Base-by-base conservation (phyloP, 2,329 filamentous ascomycete species). In the Colletotrichum lindemuthianum region DNA sequence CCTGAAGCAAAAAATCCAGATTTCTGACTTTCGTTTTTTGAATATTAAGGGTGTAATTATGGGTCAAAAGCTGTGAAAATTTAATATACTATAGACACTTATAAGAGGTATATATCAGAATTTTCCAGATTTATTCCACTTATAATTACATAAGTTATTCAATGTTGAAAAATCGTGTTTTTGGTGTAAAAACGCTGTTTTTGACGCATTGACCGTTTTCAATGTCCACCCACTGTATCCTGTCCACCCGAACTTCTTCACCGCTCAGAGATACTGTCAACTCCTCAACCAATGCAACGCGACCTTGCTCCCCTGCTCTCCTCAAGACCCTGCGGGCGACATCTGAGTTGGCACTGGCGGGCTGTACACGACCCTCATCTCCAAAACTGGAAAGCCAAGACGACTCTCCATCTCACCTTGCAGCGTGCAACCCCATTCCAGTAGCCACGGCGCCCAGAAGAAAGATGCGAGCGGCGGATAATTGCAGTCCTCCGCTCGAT, bases 291-390 rank as follows among this genome's bases (percentile, higher is more conserved):
- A 44, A 58, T 58, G n/a, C 34, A 15, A 44, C 48, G 49, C 13
- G 24, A 39, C 32, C 44, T 33, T 56, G 50, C 52, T 44, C n/a
- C n/a, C 32, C n/a, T 13, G 43, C n/a, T 33, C 41, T 32, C 34
- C 34, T 39, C 45, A 40, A 65, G 10, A 36, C 39, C 24, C 51
- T 65, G 61, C 51, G 61, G 37, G 39, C 61, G 61, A 65, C 33
- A 60, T 64, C 37, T 64, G 60, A 65, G 61, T 60, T 55, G 50
- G 57, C 32, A 8, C 43, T 15, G 43, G 15, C 43, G 43, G 43
- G 43, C 58, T n/a, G 39, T 39, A 51, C 49, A 60, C 39, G 58
- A 65, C 58, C 50, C 40, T 65, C 61, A 61, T 65, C 58, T 61
- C 58, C 45, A 36, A 60, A 41, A 45, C 45, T 33, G 45, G 58